Conservation (phyloP, 2,329 filamentous ascomycete genomes). For the Talaromyces sp. region DNA sequence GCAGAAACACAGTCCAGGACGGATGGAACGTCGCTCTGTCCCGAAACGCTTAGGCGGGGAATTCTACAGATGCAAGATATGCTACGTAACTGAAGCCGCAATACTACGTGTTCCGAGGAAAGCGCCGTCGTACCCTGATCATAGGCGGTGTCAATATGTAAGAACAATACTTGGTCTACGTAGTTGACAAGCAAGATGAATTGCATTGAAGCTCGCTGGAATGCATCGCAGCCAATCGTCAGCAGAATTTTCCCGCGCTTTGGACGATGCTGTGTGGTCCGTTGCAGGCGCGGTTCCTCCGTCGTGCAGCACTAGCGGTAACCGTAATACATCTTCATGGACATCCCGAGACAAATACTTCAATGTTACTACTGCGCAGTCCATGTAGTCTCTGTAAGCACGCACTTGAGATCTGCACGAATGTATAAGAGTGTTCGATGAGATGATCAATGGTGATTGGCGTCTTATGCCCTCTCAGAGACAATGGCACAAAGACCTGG, state of each 20-base stretch:
- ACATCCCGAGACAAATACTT: background rate
- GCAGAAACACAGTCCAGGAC: background rate
- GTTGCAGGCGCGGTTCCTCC: conserved; percentile 4
- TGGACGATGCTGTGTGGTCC: background rate
- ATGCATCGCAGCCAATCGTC: background rate
- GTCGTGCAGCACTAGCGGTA: conserved; percentile 2
- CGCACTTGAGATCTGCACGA: background rate
- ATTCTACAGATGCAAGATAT: background rate
- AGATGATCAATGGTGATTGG: too few relatives aligned
- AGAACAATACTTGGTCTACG: background rate
- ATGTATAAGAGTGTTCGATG: too few relatives aligned
- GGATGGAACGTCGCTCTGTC: conserved; percentile 13
- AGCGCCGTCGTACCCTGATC: background rate
- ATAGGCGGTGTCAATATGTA: background rate
- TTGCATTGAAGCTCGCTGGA: background rate
- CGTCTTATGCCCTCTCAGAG: too few relatives aligned
- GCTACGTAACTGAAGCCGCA: background rate
- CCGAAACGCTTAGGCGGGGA: conserved; percentile 12
- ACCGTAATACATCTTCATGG: background rate
- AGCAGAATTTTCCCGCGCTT: background rate
- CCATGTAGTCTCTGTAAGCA: background rate
- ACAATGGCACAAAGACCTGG: background rate
- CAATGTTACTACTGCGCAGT: too few relatives aligned
- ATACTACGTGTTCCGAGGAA: background rate
- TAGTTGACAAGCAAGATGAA: background rate